These are phyloP conservation scores for Haplosporangium sp. DNA, from an alignment of 371 early-diverging fungal genomes.

Conservation along the genomic window DNA sequence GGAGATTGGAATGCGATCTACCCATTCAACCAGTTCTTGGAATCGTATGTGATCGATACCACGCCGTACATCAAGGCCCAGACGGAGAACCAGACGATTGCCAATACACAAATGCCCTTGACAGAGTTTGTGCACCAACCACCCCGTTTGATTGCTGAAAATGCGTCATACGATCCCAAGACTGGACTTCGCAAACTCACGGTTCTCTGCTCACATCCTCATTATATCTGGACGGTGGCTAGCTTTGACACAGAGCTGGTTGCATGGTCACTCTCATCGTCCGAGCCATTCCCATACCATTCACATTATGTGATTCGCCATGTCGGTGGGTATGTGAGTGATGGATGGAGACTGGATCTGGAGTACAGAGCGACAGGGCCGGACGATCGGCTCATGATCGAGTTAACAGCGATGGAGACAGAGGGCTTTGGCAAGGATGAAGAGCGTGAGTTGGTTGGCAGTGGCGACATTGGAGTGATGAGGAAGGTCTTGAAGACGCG, in stretches of 20 bases:
- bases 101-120: slow-evolving; percentile 32
- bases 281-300: slow-evolving; percentile 51
- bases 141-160: slow-evolving; percentile 58
- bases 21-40: slow-evolving; percentile 77
- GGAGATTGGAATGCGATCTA: slow-evolving; percentile 73
- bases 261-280: slow-evolving; percentile 69
- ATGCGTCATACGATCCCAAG: slow-evolving; percentile 59
- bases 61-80: slow-evolving; percentile 59
- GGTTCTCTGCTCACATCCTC: slow-evolving; percentile 62
- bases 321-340: slow-evolving; percentile 70
- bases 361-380: slow-evolving; percentile 43
- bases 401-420: slow-evolving; percentile 66
- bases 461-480: slow-evolving; percentile 64
- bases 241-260: slow-evolving; percentile 70
- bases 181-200: slow-evolving; percentile 65
- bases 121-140: slow-evolving; percentile 51
- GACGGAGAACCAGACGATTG: slow-evolving; percentile 40
- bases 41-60: slow-evolving; percentile 68
- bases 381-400: slow-evolving; percentile 61
- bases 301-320: slow-evolving; percentile 72
- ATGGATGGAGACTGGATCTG: slow-evolving; percentile 67
- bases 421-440: slow-evolving; percentile 60
- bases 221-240: slow-evolving; percentile 76
- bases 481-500: slow-evolving; percentile 59
- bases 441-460: slow-evolving; percentile 63